Evolutionary conservation across 2,329 filamentous ascomycete genomes (phyloP).

Genomic region (Fusarium oxysporum): DNA sequence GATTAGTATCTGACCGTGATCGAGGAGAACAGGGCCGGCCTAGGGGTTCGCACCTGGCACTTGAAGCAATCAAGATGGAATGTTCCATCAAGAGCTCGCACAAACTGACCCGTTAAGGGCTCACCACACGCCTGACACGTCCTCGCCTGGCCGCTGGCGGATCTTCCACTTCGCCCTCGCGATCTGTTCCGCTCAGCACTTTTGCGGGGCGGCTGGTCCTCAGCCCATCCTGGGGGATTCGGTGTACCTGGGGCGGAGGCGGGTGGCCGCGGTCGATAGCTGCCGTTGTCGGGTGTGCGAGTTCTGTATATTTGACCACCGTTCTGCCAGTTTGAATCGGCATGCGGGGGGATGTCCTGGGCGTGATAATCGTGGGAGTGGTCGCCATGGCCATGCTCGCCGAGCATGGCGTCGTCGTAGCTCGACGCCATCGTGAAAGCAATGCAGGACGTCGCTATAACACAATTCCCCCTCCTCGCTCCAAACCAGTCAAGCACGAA

Average conservation of each 20-base stretch:
- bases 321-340: constrained; percentile 54
- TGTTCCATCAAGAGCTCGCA: constrained; percentile 90
- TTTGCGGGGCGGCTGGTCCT: constrained; percentile 58
- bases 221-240: constrained; percentile 49
- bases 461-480: constrained; percentile 45
- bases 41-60: constrained; percentile 76
- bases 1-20: constrained; percentile 29
- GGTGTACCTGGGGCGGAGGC: constrained; percentile 51
- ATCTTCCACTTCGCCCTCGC: constrained; percentile 64
- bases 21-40: neutral
- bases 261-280: constrained; percentile 50
- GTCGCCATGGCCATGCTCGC: constrained; percentile 53
- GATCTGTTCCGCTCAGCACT: constrained; percentile 70
- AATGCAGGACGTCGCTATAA: constrained; percentile 40
- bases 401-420: constrained; percentile 57
- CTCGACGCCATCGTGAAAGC: constrained; percentile 58
- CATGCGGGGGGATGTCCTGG: constrained; percentile 48
- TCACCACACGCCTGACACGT: constrained; percentile 90
- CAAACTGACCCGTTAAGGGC: constrained; percentile 92
- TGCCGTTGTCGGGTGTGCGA: constrained; percentile 53
- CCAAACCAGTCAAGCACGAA: constrained; percentile 37
- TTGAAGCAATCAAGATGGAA: constrained; percentile 99
- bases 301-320: constrained; percentile 47
- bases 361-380: constrained; percentile 34
- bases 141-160: constrained; percentile 70